Evolutionary conservation across 2,329 filamentous ascomycete species (phyloP).

Genomic region (Ceratocystis smalleyi): DNA sequence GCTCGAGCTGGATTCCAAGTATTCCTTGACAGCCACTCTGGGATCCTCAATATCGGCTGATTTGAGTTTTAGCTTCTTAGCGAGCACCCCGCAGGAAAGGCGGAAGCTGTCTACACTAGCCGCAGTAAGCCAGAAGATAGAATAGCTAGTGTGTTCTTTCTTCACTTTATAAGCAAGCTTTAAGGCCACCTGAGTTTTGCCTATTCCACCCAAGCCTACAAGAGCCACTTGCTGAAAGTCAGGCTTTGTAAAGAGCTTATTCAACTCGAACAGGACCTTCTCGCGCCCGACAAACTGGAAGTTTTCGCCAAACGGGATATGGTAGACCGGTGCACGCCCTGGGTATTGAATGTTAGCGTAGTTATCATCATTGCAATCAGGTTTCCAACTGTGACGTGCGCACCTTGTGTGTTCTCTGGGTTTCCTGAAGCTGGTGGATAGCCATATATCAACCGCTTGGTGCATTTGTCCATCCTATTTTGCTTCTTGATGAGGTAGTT

Average conservation of each 20-base stretch:
- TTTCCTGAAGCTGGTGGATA: accelerated
- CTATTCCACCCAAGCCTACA: background rate
- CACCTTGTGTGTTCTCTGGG: no score
- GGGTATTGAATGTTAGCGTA: background rate
- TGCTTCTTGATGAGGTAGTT: conserved; percentile 18
- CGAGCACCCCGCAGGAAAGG: background rate
- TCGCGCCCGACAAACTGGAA: background rate
- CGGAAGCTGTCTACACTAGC: background rate
- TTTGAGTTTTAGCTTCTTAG: background rate
- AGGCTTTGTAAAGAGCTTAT: background rate
- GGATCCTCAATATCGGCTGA: accelerated
- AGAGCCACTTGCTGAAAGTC: background rate
- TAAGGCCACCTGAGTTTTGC: background rate
- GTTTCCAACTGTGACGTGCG: no score
- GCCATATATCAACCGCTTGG: background rate
- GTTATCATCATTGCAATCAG: background rate
- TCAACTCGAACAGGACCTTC: background rate
- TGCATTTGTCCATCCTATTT: background rate
- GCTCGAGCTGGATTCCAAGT: conserved; percentile 18
- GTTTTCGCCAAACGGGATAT: background rate
- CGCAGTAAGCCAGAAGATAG: background rate
- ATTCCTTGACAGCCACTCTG: conserved; percentile 11
- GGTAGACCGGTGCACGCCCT: background rate
- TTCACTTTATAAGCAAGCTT: background rate
- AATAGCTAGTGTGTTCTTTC: background rate